phyloP scores from a whole-genome alignment of 371 early-diverging fungal genomes.

The Zychaea mexicana region DNA sequence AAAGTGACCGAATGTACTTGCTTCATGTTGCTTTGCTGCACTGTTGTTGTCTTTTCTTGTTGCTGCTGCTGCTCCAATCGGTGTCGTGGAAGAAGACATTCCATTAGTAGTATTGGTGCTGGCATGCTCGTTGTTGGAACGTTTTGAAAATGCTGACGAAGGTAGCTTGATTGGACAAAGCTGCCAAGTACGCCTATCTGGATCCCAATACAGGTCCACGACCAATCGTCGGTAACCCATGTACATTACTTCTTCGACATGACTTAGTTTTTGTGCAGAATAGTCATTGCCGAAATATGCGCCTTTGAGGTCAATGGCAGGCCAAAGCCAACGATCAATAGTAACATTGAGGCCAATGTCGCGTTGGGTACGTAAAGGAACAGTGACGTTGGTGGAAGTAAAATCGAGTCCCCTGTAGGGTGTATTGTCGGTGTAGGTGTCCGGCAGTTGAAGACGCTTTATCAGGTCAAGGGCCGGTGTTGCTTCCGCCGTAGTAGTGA shows the following conservation, averaged over 20 bases:
- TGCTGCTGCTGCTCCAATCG: neutral
- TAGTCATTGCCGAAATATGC: conserved; percentile 40
- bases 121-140: neutral
- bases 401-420: conserved; percentile 28
- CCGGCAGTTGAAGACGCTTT: conserved; percentile 4
- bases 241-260: conserved; percentile 16
- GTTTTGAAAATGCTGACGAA: neutral
- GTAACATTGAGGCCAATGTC: conserved; percentile 44
- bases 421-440: conserved; percentile 24
- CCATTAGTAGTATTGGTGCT: neutral
- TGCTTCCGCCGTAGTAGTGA: no score
- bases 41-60: neutral
- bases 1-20: neutral
- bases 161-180: conserved; percentile 30
- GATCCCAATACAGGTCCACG: conserved; percentile 43
- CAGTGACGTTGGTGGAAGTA: conserved; percentile 17
- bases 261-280: conserved; percentile 16
- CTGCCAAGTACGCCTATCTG: conserved; percentile 28
- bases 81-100: no score
- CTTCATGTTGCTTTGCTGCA: neutral
- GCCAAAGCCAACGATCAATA: conserved; percentile 42
- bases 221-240: conserved; percentile 45
- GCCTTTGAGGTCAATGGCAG: conserved; percentile 34
- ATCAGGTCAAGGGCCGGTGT: neutral
- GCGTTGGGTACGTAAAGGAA: conserved; percentile 38